Percentiles rank a stretch among this genome's conserved stretches.
phyloP scores from a whole-genome alignment of 495 filamentous ascomycete genomes.

The Neurospora hispaniola region DNA sequence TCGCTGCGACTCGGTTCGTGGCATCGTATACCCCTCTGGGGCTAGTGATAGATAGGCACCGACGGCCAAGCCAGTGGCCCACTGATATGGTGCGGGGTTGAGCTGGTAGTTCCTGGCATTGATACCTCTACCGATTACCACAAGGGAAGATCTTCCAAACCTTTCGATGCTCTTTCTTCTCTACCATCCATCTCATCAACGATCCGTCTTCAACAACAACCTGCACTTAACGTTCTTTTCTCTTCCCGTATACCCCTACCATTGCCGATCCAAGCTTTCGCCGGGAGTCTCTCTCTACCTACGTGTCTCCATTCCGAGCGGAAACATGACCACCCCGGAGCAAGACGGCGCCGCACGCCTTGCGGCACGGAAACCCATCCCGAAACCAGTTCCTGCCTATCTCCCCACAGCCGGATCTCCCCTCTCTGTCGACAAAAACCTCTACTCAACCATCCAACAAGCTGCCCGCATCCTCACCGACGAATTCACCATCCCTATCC shows the following conservation, averaged over 20 bases:
- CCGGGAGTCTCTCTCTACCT: no score
- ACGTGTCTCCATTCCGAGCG: no score
- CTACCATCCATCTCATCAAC: neutral
- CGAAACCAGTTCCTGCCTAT: conserved; percentile 37
- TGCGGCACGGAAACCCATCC: conserved; percentile 15
- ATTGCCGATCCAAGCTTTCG: neutral
- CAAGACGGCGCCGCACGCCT: neutral
- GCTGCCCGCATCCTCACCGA: conserved; percentile 24
- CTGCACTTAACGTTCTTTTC: neutral
- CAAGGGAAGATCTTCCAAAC: neutral
- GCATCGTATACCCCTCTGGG: neutral
- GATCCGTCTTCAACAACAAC: neutral
- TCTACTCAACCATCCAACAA: conserved; percentile 30
- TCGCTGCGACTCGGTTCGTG: neutral
- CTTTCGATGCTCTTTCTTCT: neutral
- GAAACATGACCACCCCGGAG: neutral
- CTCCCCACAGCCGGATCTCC: conserved; percentile 32
- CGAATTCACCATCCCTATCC: conserved; percentile 38
- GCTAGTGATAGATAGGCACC: neutral
- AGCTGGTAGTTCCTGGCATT: neutral
- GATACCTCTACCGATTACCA: neutral
- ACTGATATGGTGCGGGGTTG: neutral
- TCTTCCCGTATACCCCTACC: neutral
- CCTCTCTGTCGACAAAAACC: conserved; percentile 30
- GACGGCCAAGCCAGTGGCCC: neutral